Base-by-base conservation (phyloP, 2,329 filamentous ascomycete species). In the Scedosporium dehoogii region DNA sequence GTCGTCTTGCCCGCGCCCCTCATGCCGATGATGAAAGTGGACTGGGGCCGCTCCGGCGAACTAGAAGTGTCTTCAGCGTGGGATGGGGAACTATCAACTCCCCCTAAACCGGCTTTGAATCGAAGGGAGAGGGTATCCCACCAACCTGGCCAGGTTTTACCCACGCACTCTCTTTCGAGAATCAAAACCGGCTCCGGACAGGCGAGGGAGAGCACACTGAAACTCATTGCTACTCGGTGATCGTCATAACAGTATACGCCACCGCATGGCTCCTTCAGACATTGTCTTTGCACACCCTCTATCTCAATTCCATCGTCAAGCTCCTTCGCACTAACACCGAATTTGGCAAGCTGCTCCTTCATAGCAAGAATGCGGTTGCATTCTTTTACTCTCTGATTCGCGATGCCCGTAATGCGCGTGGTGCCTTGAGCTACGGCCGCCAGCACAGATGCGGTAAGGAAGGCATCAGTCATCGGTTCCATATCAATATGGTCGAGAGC, bases 391-490 rank as follows among this genome's bases (percentile, higher is more conserved):
- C 94, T 86, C 73, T 99, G 94, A 70, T 99, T 99, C 33, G 94
- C 94, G 68, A 99, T 99, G 59, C 94, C 94, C 16, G 87, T 89
- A 67, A 99, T 97, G 62, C 85, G 85, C 0, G 94, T 99, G 59
- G 86, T 86, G 1, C 90, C 91, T 14, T 83, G 85, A 9, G 93
- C 92, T 53, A 96, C 91, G 42, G 94, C 94, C 27, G 92, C 94
- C 57, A 99, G 82, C 4, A 96, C 92, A 1, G 92, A 96, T 18
- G 94, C 94, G 4, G 92, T 97, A 60, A 99, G 81, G 80, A 99
- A 99, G 58, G 94, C 94, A 74, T 99, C 94, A 0, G 94, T 99
- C 94, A 99, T 99, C 1, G 93, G 90, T 73, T 97, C 94, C 94
- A 99, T 99, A 70, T 99, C 92, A 29, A 99, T 86, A 64, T 93